phyloP scores from a whole-genome alignment of 208 protist genomes.

The Polymyxa betae region DNA sequence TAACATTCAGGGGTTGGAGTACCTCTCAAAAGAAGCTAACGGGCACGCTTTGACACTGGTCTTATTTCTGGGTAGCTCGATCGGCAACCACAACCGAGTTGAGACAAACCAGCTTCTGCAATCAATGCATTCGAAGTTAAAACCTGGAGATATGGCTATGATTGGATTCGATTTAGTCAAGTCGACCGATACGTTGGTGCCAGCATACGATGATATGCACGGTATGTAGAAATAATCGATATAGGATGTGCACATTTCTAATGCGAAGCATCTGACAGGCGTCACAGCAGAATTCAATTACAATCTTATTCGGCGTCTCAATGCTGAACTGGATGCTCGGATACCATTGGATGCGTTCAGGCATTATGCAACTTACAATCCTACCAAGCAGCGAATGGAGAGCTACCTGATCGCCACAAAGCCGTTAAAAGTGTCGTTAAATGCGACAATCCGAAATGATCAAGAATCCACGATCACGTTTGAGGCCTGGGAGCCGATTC shows the following conservation, averaged over 20 bases:
- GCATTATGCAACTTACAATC: constrained; percentile 17
- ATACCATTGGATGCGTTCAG: background rate
- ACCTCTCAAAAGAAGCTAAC: background rate
- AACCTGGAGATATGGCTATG: background rate
- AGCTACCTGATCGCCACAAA: constrained; percentile 14
- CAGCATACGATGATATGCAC: background rate
- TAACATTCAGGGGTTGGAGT: background rate
- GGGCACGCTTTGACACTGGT: background rate
- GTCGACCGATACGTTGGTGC: background rate
- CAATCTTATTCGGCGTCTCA: background rate
- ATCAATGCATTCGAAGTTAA: background rate
- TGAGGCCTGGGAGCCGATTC: background rate
- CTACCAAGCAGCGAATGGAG: constrained; percentile 9
- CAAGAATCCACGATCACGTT: background rate
- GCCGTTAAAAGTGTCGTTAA: background rate
- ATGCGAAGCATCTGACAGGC: background rate
- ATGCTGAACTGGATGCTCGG: background rate
- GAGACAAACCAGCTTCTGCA: background rate
- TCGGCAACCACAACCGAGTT: constrained; percentile 32
- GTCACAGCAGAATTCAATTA: constrained; percentile 49
- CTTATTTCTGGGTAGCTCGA: constrained; percentile 50
- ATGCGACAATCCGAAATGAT: background rate
- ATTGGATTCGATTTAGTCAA: constrained; percentile 44
- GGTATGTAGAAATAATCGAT: too few relatives aligned
- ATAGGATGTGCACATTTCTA: too few relatives aligned